Evolutionary conservation across 2,329 filamentous ascomycete species (phyloP).

Genomic region (Arthroderma sp.): DNA sequence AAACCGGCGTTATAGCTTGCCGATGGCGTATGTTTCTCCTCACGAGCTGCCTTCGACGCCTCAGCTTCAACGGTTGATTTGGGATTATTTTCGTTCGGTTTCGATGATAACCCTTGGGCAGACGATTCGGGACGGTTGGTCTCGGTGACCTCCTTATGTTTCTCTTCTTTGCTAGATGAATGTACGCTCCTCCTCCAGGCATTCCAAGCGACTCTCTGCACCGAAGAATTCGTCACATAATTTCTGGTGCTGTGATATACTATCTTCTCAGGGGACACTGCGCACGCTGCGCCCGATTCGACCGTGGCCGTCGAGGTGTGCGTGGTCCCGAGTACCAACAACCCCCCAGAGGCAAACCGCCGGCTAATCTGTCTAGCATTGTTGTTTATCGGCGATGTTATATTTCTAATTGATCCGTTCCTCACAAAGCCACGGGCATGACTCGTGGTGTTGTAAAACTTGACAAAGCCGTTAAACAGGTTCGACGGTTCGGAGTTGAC

Average conservation of each 20-base stretch:
- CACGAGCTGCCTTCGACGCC: neutral
- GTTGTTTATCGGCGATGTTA: slow-evolving; percentile 14
- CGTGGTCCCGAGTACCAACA: slow-evolving; percentile 37
- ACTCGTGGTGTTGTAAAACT: neutral
- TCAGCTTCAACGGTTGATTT: neutral
- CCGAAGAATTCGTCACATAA: slow-evolving; percentile 11
- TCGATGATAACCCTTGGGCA: too few relatives aligned
- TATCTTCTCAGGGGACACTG: slow-evolving; percentile 20
- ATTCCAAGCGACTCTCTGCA: slow-evolving; percentile 11
- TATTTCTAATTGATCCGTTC: slow-evolving; percentile 6
- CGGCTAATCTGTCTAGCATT: slow-evolving; percentile 32
- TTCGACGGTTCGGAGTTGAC: neutral
- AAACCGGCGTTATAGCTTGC: slow-evolving; percentile 26
- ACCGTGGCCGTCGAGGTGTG: slow-evolving; percentile 20
- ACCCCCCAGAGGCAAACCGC: slow-evolving; percentile 43
- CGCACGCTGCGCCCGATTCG: slow-evolving; percentile 22
- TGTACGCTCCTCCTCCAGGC: slow-evolving; percentile 22
- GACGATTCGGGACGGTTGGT: neutral
- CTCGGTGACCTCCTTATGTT: neutral
- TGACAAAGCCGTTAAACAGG: neutral
- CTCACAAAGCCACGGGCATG: neutral
- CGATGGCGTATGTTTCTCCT: neutral
- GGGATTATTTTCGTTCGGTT: too few relatives aligned
- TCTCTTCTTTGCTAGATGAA: slow-evolving; percentile 13
- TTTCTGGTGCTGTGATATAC: slow-evolving; percentile 15